Evolutionary conservation across 2,329 filamentous ascomycete species (phyloP), one percentile per base, ranked within the genome.

Genomic region (Epichloe glyceriae): DNA sequence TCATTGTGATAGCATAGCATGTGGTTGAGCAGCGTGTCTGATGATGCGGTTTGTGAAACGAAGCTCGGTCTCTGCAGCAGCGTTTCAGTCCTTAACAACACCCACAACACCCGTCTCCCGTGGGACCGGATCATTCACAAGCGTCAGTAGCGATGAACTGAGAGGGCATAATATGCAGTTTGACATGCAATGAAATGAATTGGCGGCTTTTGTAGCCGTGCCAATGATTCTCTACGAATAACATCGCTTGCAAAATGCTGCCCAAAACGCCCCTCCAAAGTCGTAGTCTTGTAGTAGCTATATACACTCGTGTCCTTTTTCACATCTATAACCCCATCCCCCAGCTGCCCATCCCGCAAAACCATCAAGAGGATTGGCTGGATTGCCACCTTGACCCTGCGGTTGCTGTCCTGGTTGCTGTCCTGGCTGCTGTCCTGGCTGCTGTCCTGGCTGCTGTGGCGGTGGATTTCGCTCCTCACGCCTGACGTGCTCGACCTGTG

Each of bases 301-400:
- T 47, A 46, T 46, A 55, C 45, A 52, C 26, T 30, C 30, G 30
- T 22, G 45, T 10, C 17, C 26, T n/a, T 47, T 46, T 5, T 40
- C 30, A 19, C 19, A 48, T 51, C 53, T 60, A 68, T 56, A 68
- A 44, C 5, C 62, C 66, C 48, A 68, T 55, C 2, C 65, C 66
- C 46, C 65, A 66, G 4, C 60, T 15, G 65, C 65, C 67, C 66
- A 69, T 15, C 57, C 64, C 8, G 62, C 60, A 50, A 69, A 67
- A 14, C 54, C 58, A 41, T 62, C 62, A 46, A 39, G 57, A 53
- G 46, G 56, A 55, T 44, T 59, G 19, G 33, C 50, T 26, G 53
- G 11, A 15, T 50, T 37, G n/a, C 19, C 38, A 47, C 46, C 51
- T 37, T 14, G 41, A 7, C 22, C 47, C 19, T 38, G 46, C 19